A percentile compares a stretch with the other conserved stretches of the same genome.
Conservation (phyloP, 108 stramenopile species). For the Thalassiosira profunda region DNA sequence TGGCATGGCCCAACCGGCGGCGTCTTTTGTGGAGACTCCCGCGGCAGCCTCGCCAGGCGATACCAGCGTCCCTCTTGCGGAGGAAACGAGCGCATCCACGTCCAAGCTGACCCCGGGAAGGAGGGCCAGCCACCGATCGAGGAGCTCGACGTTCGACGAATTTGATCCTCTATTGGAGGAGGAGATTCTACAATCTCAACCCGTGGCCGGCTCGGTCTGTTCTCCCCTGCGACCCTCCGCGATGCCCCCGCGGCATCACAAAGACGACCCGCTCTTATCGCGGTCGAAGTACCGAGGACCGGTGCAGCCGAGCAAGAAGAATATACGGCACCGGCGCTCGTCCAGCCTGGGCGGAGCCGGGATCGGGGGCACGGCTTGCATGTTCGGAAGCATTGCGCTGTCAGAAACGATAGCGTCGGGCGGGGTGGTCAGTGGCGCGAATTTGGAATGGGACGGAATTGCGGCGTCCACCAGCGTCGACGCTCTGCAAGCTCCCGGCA, state of each 20-base stretch:
- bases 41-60: too few species aligned
- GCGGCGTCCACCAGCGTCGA: too few species aligned
- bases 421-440: too few species aligned
- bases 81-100: background rate
- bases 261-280: slow-evolving; percentile 3
- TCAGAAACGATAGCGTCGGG: slow-evolving; percentile 7
- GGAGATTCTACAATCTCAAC: too few species aligned
- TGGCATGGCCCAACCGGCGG: too few species aligned
- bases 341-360: background rate
- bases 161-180: background rate
- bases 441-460: too few species aligned
- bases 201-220: too few species aligned
- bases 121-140: background rate
- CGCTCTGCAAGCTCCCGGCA: too few species aligned
- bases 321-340: background rate
- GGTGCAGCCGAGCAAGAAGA: background rate
- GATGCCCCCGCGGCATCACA: background rate
- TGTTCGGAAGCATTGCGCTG: slow-evolving; percentile 17
- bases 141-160: background rate
- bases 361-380: slow-evolving; percentile 9
- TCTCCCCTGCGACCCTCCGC: too few species aligned
- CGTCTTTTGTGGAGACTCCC: too few species aligned
- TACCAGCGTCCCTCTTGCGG: background rate
- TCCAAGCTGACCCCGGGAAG: background rate
- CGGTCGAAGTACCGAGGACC: background rate